These are phyloP conservation scores for Solanum neorickii DNA, from an alignment of 257 asterid genomes.

Conservation along the genomic window DNA sequence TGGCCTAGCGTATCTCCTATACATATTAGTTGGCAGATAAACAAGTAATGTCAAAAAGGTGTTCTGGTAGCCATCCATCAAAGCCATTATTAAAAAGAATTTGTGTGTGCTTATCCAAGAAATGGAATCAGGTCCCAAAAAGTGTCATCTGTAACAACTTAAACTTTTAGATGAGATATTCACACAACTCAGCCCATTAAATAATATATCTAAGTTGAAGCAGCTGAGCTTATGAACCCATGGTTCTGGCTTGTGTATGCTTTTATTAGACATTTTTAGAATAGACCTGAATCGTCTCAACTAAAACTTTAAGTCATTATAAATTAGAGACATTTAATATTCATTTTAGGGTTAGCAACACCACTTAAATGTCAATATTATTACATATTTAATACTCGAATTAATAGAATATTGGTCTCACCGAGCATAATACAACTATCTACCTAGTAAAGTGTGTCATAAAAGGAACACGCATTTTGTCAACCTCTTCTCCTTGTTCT, in stretches of 20 bases:
- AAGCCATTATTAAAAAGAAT: background rate
- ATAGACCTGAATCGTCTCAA: background rate
- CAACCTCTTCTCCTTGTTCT: background rate
- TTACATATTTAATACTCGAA: background rate
- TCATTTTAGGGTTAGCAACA: background rate
- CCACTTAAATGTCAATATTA: background rate
- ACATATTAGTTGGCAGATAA: background rate
- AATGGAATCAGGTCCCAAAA: background rate
- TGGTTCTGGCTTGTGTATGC: background rate
- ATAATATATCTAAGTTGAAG: background rate
- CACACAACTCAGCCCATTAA: background rate
- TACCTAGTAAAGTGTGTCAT: background rate
- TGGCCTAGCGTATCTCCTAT: constrained; percentile 44
- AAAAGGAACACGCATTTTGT: background rate
- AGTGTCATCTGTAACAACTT: background rate
- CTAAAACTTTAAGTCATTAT: background rate
- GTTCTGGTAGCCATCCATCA: background rate
- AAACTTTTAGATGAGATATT: background rate
- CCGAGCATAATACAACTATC: background rate
- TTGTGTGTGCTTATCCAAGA: background rate
- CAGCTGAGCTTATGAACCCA: background rate
- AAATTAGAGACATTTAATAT: background rate
- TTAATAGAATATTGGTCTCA: background rate
- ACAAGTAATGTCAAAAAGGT: background rate
- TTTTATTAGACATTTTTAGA: background rate